These are phyloP conservation scores for Ilyonectria robusta DNA, from an alignment of 2,329 filamentous ascomycete species.

Conservation along the genomic window DNA sequence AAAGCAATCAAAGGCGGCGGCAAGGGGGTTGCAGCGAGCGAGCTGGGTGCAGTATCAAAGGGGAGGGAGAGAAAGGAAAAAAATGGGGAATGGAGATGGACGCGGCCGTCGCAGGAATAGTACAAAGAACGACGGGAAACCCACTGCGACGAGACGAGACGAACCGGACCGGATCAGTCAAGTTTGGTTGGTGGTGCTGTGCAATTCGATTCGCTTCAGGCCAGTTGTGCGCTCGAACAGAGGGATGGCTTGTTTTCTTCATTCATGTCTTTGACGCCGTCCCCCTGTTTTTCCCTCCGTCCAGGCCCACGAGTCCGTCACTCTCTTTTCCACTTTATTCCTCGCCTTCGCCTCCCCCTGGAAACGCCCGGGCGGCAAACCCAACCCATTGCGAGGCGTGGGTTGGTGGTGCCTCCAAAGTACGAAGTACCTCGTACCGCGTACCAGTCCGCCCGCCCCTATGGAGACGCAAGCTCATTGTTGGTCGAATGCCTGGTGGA, in stretches of 20 bases:
- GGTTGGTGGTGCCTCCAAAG: background rate
- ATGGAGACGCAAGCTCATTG: too few relatives aligned
- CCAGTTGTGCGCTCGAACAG: too few relatives aligned
- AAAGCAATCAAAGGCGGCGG: background rate
- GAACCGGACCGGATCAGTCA: too few relatives aligned
- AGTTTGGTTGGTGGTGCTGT: too few relatives aligned
- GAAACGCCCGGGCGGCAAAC: conserved; percentile 7
- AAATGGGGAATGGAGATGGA: background rate
- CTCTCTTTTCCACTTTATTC: conserved; percentile 1
- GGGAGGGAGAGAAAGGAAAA: conserved; percentile 4
- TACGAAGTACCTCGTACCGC: too few relatives aligned
- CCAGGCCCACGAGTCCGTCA: background rate
- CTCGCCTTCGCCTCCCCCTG: conserved; percentile 25
- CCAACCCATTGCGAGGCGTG: conserved; percentile 7
- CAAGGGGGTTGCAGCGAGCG: background rate
- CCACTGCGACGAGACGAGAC: background rate
- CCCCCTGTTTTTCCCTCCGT: background rate
- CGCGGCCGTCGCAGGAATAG: background rate
- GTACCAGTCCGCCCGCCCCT: too few relatives aligned
- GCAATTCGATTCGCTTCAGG: too few relatives aligned
- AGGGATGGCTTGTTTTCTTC: too few relatives aligned
- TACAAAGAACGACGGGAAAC: background rate
- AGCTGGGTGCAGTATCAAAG: background rate
- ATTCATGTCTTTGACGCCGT: conserved; percentile 4
- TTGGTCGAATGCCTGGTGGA: too few relatives aligned